A percentile compares a stretch with the other conserved stretches of the same genome.
phyloP scores from a whole-genome alignment of 495 filamentous ascomycete species.

The Xylaria grammica region DNA sequence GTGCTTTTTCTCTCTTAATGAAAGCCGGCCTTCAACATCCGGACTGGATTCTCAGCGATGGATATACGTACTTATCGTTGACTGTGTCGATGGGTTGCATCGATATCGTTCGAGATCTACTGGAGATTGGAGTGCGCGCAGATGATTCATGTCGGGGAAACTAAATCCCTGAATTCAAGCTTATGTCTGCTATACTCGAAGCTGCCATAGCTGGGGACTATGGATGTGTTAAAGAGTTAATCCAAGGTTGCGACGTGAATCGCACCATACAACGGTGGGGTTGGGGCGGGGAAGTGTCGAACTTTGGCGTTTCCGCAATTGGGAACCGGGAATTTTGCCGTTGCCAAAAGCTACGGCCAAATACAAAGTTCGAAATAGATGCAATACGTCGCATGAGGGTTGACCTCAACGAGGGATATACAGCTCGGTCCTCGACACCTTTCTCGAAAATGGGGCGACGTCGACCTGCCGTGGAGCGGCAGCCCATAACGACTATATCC shows the following conservation, averaged over 20 bases:
- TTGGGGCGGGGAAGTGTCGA: no score
- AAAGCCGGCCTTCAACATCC: constrained; percentile 7
- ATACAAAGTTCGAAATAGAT: no score
- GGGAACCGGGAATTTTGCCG: no score
- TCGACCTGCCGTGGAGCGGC: constrained; percentile 11
- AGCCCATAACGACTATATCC: neutral
- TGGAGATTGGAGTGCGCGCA: constrained; percentile 20
- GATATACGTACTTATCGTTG: constrained; percentile 6
- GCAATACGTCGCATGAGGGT: no score
- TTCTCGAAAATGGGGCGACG: constrained; percentile 20
- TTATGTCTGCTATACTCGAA: constrained; percentile 22
- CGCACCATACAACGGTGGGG: neutral
- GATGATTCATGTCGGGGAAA: neutral
- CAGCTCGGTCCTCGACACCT: constrained; percentile 5
- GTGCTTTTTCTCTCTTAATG: constrained; percentile 16
- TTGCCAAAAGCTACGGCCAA: no score
- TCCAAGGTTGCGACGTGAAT: constrained; percentile 20
- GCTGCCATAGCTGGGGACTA: constrained; percentile 19
- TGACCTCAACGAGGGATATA: neutral
- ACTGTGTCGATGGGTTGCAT: constrained; percentile 19
- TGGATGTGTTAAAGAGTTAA: constrained; percentile 12
- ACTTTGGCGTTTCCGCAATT: no score
- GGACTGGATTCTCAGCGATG: constrained; percentile 8
- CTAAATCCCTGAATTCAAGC: neutral
- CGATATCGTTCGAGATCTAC: constrained; percentile 13